A percentile compares a stretch with the other conserved stretches of the same genome.
Conservation (phyloP, 352 stramenopile species). For the Globisporangium emineosum region DNA sequence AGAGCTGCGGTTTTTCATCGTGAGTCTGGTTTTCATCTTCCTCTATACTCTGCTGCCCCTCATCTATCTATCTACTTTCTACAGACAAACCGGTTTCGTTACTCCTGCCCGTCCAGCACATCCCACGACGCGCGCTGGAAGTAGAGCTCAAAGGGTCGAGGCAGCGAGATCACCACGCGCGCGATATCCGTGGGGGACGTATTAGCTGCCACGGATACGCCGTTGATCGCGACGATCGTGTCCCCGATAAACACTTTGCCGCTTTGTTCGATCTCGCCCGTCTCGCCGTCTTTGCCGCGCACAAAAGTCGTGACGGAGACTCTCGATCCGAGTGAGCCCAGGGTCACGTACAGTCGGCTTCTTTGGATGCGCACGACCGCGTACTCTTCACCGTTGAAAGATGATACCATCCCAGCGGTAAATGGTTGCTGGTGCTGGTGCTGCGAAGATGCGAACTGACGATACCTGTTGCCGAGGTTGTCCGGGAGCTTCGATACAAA, state of each 20-base stretch:
- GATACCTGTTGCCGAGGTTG: constrained; percentile 3
- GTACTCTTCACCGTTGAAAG: constrained; percentile 17
- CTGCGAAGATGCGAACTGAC: neutral
- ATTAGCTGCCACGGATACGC: constrained; percentile 20
- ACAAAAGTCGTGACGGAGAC: constrained; percentile 68
- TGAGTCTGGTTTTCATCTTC: neutral
- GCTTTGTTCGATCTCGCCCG: constrained; percentile 67
- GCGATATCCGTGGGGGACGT: constrained; percentile 44
- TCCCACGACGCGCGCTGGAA: constrained; percentile 75
- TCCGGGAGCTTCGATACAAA: constrained; percentile 22
- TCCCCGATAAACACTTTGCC: constrained; percentile 66
- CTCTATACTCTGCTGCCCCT: neutral
- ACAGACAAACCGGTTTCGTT: neutral
- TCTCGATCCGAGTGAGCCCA: constrained; percentile 41
- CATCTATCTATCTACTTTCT: neutral
- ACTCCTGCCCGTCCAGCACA: constrained; percentile 21
- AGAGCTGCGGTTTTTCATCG: neutral
- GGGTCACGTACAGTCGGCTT: constrained; percentile 50
- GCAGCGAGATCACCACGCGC: constrained; percentile 32
- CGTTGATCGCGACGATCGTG: constrained; percentile 56
- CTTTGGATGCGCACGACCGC: constrained; percentile 37
- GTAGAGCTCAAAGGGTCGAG: constrained; percentile 46
- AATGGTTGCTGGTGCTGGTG: neutral
- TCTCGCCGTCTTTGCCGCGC: constrained; percentile 33
- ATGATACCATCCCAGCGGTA: neutral